A percentile compares a stretch with the other conserved stretches of the same genome.
Evolutionary conservation across 2,329 filamentous ascomycete genomes (phyloP).

Genomic region (Cladosporium phlei): DNA sequence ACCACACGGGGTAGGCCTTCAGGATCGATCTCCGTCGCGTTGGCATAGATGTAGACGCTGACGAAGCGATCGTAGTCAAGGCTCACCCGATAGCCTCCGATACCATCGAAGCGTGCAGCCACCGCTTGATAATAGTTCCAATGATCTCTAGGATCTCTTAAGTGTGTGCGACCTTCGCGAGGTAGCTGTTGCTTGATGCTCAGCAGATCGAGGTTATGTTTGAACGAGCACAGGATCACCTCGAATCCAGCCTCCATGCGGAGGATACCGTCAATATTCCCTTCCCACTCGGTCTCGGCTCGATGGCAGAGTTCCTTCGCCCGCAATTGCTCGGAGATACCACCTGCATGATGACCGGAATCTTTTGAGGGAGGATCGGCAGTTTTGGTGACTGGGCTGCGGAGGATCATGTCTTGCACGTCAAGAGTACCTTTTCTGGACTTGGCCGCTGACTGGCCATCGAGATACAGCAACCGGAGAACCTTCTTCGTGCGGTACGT

Average conservation of each 20-base stretch:
- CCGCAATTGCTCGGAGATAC: slow-evolving; percentile 48
- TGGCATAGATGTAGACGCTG: slow-evolving; percentile 40
- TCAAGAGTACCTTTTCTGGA: slow-evolving; percentile 62
- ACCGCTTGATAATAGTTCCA: slow-evolving; percentile 38
- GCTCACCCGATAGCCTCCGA: slow-evolving; percentile 40
- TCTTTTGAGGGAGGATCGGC: too few species aligned
- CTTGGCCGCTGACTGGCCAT: slow-evolving; percentile 67
- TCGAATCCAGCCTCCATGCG: slow-evolving; percentile 69
- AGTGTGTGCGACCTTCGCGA: neutral
- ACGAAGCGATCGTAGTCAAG: slow-evolving; percentile 49
- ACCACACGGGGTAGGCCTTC: neutral
- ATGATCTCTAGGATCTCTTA: neutral
- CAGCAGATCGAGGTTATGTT: slow-evolving; percentile 35
- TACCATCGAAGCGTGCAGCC: slow-evolving; percentile 40
- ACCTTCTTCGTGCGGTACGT: slow-evolving; percentile 57
- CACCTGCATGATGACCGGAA: slow-evolving; percentile 9
- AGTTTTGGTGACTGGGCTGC: slow-evolving; percentile 21
- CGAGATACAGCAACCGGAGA: slow-evolving; percentile 61
- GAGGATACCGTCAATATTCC: slow-evolving; percentile 57
- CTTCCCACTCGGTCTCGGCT: slow-evolving; percentile 46
- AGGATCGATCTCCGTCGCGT: slow-evolving; percentile 31
- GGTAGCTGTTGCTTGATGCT: slow-evolving; percentile 26
- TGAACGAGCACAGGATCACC: slow-evolving; percentile 63
- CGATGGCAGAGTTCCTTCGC: slow-evolving; percentile 55
- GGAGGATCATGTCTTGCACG: slow-evolving; percentile 60